Percentiles rank a stretch among this genome's conserved stretches.
Evolutionary conservation across 2,329 filamentous ascomycete species (phyloP).

Genomic region (Diaporthe sp.): DNA sequence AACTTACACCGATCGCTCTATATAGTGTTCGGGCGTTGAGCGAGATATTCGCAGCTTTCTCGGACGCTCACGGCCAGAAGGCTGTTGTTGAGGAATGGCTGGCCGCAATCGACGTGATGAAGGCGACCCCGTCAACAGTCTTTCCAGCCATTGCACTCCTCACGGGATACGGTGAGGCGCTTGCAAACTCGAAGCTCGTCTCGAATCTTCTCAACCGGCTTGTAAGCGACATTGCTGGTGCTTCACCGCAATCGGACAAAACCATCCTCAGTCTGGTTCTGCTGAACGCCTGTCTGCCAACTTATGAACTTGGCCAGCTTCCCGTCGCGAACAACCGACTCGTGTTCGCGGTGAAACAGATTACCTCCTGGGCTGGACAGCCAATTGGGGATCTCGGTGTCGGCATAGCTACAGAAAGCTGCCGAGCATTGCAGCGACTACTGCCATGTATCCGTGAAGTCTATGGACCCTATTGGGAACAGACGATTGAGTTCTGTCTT

Average conservation of each 20-base stretch:
- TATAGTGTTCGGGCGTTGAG: constrained; percentile 69
- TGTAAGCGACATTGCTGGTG: constrained; percentile 71
- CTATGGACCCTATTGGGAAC: constrained; percentile 90
- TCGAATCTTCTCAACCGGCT: constrained; percentile 72
- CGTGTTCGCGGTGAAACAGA: constrained; percentile 85
- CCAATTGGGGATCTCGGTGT: constrained; percentile 56
- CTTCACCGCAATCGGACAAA: constrained; percentile 58
- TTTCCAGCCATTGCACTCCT: constrained; percentile 66
- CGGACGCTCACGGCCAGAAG: constrained; percentile 62
- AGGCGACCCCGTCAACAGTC: constrained; percentile 60
- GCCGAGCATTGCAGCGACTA: constrained; percentile 71
- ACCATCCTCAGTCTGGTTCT: constrained; percentile 66
- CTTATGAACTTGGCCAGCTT: constrained; percentile 67
- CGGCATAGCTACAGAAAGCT: constrained; percentile 63
- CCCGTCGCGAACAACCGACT: constrained; percentile 77
- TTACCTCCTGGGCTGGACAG: constrained; percentile 77
- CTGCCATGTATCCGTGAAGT: constrained; percentile 83
- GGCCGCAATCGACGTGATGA: constrained; percentile 60
- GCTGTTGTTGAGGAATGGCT: constrained; percentile 63
- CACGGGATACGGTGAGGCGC: constrained; percentile 64
- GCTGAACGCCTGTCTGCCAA: constrained; percentile 64
- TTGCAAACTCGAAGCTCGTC: constrained; percentile 62
- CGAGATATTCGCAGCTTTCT: constrained; percentile 62
- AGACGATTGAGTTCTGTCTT: constrained; percentile 70
- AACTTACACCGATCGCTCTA: constrained; percentile 59